Conservation (phyloP, 441 rosid genomes). For the Melianthus villosus region DNA sequence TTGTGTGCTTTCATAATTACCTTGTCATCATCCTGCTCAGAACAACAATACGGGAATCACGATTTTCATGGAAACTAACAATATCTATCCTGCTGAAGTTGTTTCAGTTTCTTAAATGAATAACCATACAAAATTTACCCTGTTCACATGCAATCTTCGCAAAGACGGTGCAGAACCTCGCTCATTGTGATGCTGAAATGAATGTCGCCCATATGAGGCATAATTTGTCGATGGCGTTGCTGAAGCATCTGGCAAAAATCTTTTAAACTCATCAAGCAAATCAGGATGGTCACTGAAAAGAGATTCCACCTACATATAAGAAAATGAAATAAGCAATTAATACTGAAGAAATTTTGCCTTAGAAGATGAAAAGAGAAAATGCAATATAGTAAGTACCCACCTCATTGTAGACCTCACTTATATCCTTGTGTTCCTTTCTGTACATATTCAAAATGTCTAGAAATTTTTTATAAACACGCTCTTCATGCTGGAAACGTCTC, state of each 20-base stretch:
- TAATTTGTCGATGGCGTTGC: constrained; percentile 35
- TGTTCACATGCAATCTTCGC: constrained; percentile 42
- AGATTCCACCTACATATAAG: constrained; percentile 48
- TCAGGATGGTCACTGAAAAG: constrained; percentile 75
- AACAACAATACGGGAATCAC: constrained; percentile 39
- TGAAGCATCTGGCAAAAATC: constrained; percentile 82
- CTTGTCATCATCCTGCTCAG: constrained; percentile 45
- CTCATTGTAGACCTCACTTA: constrained; percentile 81
- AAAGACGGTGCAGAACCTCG: constrained; percentile 42
- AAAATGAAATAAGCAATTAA: neutral
- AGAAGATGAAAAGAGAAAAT: constrained; percentile 5
- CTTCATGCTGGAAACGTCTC: constrained; percentile 95
- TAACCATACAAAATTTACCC: no score
- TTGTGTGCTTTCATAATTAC: constrained; percentile 35
- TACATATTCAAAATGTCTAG: constrained; percentile 92
- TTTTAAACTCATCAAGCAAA: constrained; percentile 69
- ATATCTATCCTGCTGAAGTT: no score
- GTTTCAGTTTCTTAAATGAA: no score
- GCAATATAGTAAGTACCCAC: constrained; percentile 17
- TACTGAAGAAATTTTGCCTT: no score
- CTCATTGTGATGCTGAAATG: no score
- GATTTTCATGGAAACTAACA: constrained; percentile 36
- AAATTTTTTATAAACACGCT: constrained; percentile 77
- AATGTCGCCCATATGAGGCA: constrained; percentile 33
- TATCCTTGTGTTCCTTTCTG: constrained; percentile 86